Percentiles rank a stretch among this genome's conserved stretches.
These are phyloP conservation scores for Hyphopichia fennica DNA, from an alignment of 1,139 yeast species.

Conservation along the genomic window DNA sequence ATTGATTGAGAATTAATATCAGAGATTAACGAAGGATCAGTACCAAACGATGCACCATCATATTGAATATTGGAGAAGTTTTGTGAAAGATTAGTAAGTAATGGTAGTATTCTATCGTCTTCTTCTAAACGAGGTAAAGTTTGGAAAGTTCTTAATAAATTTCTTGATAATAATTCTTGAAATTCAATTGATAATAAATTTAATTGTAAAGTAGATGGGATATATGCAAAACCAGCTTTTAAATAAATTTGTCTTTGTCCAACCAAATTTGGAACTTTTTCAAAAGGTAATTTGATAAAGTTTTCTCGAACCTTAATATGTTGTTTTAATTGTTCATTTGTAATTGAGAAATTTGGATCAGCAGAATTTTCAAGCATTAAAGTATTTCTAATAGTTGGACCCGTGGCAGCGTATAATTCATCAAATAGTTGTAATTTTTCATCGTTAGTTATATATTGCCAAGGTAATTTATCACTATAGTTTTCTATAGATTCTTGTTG, in stretches of 20 bases:
- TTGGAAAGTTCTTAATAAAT: conserved; percentile 69
- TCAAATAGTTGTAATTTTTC: conserved; percentile 58
- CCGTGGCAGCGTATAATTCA: conserved; percentile 55
- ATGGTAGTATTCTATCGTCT: conserved; percentile 85
- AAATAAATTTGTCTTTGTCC: conserved; percentile 68
- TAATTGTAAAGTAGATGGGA: conserved; percentile 80
- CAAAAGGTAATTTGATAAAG: conserved; percentile 84
- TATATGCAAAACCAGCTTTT: conserved; percentile 72
- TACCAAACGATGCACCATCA: conserved; percentile 27
- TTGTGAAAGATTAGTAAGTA: conserved; percentile 72
- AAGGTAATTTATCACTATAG: conserved; percentile 54
- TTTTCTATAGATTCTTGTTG: conserved; percentile 66
- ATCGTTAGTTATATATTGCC: conserved; percentile 66
- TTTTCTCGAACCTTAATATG: conserved; percentile 52
- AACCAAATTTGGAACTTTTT: conserved; percentile 74
- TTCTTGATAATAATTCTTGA: conserved; percentile 49
- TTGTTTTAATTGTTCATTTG: conserved; percentile 43
- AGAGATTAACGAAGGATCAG: conserved; percentile 32
- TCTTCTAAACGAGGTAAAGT: conserved; percentile 85
- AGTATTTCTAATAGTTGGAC: conserved; percentile 32
- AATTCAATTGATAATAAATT: conserved; percentile 70
- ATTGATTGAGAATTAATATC: conserved; percentile 69
- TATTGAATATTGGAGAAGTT: conserved; percentile 69
- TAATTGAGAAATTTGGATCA: conserved; percentile 28
- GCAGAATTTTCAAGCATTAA: conserved; percentile 25